These are phyloP conservation scores for Hemisphaericaspora nanyangensis DNA, from an alignment of 805 yeast species.

Conservation along the genomic window DNA sequence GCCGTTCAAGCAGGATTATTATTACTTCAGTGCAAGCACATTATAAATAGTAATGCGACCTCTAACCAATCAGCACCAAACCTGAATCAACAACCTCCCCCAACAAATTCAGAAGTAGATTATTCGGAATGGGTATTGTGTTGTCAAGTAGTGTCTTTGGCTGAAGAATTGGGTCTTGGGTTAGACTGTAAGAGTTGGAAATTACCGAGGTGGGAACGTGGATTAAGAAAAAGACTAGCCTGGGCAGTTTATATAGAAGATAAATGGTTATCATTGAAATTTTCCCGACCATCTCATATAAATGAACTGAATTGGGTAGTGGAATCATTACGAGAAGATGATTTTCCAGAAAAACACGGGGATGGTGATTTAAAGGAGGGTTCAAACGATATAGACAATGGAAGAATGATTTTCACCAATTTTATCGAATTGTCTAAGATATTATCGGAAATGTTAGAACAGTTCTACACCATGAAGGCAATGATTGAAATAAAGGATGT, in stretches of 20 bases:
- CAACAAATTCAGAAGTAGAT: conserved; percentile 26
- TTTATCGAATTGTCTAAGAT: conserved; percentile 65
- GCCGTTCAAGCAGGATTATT: conserved; percentile 88
- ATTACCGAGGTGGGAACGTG: conserved; percentile 92
- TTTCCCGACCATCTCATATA: conserved; percentile 81
- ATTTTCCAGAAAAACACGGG: conserved; percentile 71
- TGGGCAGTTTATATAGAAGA: conserved; percentile 96
- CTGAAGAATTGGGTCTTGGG: conserved; percentile 89
- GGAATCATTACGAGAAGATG: conserved; percentile 60
- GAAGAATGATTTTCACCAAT: conserved; percentile 64
- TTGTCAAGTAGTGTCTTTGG: conserved; percentile 80
- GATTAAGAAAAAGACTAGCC: conserved; percentile 79
- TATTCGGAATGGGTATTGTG: conserved; percentile 80
- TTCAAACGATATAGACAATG: conserved; percentile 66
- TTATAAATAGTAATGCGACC: conserved; percentile 13
- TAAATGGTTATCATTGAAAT: conserved; percentile 82
- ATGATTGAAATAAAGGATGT: conserved; percentile 53
- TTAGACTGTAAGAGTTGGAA: conserved; percentile 90
- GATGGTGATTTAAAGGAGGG: conserved; percentile 51
- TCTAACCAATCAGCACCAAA: conserved; percentile 10
- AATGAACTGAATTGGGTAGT: conserved; percentile 79
- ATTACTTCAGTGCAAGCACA: conserved; percentile 61
- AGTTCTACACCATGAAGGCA: conserved; percentile 70
- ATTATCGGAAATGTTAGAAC: conserved; percentile 65
- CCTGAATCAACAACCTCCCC: not conserved